Base-by-base conservation (phyloP, 2,329 filamentous ascomycete genomes). In the Rhynchosporium secalis region DNA sequence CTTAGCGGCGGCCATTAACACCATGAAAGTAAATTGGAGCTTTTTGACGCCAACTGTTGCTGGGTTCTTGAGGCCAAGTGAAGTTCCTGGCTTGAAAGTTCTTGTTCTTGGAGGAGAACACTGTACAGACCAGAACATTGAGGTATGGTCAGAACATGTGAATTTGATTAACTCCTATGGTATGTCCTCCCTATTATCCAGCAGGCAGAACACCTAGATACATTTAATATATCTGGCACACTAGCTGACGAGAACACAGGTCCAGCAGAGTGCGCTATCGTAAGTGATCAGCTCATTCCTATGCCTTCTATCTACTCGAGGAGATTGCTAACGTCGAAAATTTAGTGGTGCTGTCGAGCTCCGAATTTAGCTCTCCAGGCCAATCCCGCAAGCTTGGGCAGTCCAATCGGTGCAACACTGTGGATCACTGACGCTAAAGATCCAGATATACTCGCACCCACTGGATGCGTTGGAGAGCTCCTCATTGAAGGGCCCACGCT, bases 81-180 rank as follows among this genome's bases (percentile, higher is more conserved):
- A 64, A 60, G 40, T 71, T 8, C 76, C 70, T 62, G 70, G 5
- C 13, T 36, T 70, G 15, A 56, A 64, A 38, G 59, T 49, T 15
- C 43, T 71, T n/a, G 45, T 56, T 6, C 45, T 69, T 2, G 67
- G 67, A 12, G 69, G 69, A 1, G 69, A 71, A 56, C 48, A 62
- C 15, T 45, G 13, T 13, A 31, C 95, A 46, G 48, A 82, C 83
- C 77, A 83, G 28, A 72, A 77, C 61, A 68, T 78, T 52, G 69
- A 71, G 6, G 74, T 68, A 3, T 79, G 77, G 77, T 72, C 74
- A 12, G 41, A 64, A 58, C 45, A 70, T 38, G 72, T 71, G 62
- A 71, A 75, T 7, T 69, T 78, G 41, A 62, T 77, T 56, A 78
- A 79, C 70, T 74, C 71, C 13, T 36, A 40, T 26, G 29, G 49